Evolutionary conservation across 1,284 basidiomycete genomes (phyloP), one percentile per base, ranked within the genome.

Genomic region (Testicularia cyperi): DNA sequence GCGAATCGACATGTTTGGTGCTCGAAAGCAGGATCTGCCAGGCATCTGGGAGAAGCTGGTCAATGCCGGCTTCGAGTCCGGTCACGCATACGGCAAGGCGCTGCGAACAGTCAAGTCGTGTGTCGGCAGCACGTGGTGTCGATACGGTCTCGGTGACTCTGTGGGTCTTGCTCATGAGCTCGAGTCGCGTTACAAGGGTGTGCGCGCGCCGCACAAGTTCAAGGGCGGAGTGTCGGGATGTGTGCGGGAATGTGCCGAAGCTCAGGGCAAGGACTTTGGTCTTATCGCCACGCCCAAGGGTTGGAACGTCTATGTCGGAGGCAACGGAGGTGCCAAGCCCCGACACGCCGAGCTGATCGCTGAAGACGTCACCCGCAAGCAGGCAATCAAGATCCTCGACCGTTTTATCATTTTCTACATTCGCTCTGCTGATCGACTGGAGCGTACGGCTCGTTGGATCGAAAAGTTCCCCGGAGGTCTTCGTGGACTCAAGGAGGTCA

Each of bases 211-310:
- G 13, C 87, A 88, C 78, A 88, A 88, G 77, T 77, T 78, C 74
- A 88, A 88, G 75, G 86, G 86, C 14, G 87, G 87, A n/a, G 85
- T 88, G 2, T 84, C 82, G 26, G 87, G 87, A 13, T 88, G 68
- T 34, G 57, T 67, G 2, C 64, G 68, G 15, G 68, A 70, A 25
- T 69, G 68, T 29, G 65, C 68, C 29, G 87, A 88, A 74, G 86
- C 87, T 0, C 86, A 88, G 65, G 79, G 79, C 24, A 86, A 85
- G 65, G 87, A 88, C 75, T 88, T 88, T 68, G 87, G 87, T 19
- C 77, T 88, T 26, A 88, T 88, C 49, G 87, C 87, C 1, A 87
- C 85, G 0, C 84, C 84, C 75, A 88, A 88, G 75, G 48, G 53
- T 38, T 67, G 57, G 44, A 44, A 68, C 83, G 84, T 88, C 39